phyloP scores from a whole-genome alignment of 2,329 filamentous ascomycete species.

The Aspergillus aculeatus region DNA sequence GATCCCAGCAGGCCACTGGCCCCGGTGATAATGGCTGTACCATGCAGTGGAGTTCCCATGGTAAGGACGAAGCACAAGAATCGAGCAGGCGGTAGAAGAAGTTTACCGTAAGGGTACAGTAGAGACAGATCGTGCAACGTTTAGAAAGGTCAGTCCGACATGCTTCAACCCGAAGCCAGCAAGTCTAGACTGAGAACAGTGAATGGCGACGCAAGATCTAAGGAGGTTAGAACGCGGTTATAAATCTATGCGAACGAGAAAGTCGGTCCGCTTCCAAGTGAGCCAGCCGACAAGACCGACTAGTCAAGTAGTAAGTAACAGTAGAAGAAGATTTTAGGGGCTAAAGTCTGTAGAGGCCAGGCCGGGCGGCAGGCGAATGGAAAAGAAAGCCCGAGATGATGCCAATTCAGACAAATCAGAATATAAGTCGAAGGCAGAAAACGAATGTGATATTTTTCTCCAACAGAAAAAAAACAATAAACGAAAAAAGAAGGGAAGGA shows the following conservation, averaged over 20 bases:
- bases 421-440: background rate
- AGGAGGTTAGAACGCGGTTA: background rate
- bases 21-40: slow-evolving; percentile 40
- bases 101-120: background rate
- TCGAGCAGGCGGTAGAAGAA: background rate
- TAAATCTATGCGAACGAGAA: background rate
- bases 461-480: background rate
- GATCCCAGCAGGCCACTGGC: slow-evolving; percentile 36
- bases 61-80: background rate
- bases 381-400: background rate
- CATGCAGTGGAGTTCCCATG: slow-evolving; percentile 36
- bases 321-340: slow-evolving; percentile 4
- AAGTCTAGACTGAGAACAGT: background rate
- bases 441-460: background rate
- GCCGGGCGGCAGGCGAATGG: background rate
- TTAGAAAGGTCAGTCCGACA: slow-evolving; percentile 2
- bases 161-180: background rate
- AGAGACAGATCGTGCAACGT: background rate
- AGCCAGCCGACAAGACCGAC: background rate
- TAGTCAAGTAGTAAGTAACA: background rate
- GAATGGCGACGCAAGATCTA: background rate
- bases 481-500: background rate
- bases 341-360: background rate
- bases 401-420: background rate
- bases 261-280: background rate